Evolutionary conservation across 2,329 filamentous ascomycete genomes (phyloP), one percentile per base, ranked within the genome.

Genomic region (Mariannaea elegans): DNA sequence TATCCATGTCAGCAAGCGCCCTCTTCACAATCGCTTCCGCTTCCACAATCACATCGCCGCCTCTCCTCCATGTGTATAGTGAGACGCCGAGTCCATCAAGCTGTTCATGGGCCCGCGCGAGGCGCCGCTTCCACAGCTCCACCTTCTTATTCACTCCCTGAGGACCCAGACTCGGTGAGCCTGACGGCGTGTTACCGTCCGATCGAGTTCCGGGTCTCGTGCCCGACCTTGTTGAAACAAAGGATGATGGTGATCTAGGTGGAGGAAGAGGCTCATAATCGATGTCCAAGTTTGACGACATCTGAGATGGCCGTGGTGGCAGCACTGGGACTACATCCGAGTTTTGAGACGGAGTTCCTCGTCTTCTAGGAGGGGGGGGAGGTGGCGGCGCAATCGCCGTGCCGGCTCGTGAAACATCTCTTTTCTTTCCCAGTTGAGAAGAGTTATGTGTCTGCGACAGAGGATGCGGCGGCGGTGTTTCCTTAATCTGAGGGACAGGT

Each of bases 51-150:
- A 92, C 89, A 77, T 95, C 92, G 24, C 82, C 80, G 0, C 92
- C 92, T 10, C 83, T 84, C 39, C 90, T 82, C 92, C 92, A 95
- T 18, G 85, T 92, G 63, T 90, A 86, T 32, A 95, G 72, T 64
- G 83, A 78, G 1, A 95, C 89, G 4, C 89, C 89, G 36, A 87
- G 79, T 5, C 80, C 78, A n/a, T 86, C 84, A 9, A 94, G 80
- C 36, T 79, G 75, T 27, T 87, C 78, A 63, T 90, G 87, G 3
- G 91, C 91, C 42, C 85, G 79, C 39, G 83, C 83, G 78, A 91
- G 85, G 38, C 92, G 79, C 56, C 88, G 83, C 62, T 83, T 81
- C 92, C 91, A 95, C 46, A 93, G 71, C 60, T 90, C 88, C 55
- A 93, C 80, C 65, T 91, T 90, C 77, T 90, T 92, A 73, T 87